Evolutionary conservation across 768 basidiomycete species (phyloP).

Genomic region (Pholiota conissans): DNA sequence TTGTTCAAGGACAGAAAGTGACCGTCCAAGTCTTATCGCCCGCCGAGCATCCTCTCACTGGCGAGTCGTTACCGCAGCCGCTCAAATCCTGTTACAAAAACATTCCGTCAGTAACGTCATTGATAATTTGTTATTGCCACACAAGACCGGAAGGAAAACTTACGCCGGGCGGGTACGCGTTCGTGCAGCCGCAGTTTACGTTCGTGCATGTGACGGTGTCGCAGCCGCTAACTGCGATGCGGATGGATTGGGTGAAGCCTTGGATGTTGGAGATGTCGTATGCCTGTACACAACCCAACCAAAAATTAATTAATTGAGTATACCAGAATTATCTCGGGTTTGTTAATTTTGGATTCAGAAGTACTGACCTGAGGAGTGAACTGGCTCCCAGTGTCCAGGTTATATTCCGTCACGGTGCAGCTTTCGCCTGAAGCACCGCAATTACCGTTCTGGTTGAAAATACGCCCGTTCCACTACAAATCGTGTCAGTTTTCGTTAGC

Average conservation of each 20-base stretch:
- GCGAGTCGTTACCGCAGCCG: conserved; percentile 38
- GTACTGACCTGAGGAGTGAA: conserved; percentile 26
- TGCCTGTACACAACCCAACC: conserved; percentile 21
- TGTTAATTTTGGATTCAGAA: too few relatives aligned
- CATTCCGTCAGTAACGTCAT: too few relatives aligned
- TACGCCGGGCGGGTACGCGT: conserved; percentile 33
- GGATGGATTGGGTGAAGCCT: conserved; percentile 40
- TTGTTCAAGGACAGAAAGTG: conserved; percentile 18
- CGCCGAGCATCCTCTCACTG: conserved; percentile 35
- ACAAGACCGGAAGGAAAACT: too few relatives aligned
- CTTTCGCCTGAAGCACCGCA: conserved; percentile 39
- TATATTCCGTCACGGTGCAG: conserved; percentile 40
- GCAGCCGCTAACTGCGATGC: conserved; percentile 35
- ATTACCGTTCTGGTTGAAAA: conserved; percentile 35
- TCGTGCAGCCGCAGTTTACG: conserved; percentile 34
- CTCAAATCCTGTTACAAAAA: conserved; percentile 27
- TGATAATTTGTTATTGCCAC: too few relatives aligned
- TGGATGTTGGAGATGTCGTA: conserved; percentile 47
- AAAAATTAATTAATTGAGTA: background rate
- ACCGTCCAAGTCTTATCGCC: conserved; percentile 32
- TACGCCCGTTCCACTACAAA: conserved; percentile 40
- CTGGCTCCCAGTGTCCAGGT: conserved; percentile 33
- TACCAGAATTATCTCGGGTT: too few relatives aligned
- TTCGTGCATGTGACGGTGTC: conserved; percentile 39
- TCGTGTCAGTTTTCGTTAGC: background rate